These are phyloP conservation scores for Ustilago vetiveriae DNA, from an alignment of 1,284 basidiomycete species.

Conservation along the genomic window DNA sequence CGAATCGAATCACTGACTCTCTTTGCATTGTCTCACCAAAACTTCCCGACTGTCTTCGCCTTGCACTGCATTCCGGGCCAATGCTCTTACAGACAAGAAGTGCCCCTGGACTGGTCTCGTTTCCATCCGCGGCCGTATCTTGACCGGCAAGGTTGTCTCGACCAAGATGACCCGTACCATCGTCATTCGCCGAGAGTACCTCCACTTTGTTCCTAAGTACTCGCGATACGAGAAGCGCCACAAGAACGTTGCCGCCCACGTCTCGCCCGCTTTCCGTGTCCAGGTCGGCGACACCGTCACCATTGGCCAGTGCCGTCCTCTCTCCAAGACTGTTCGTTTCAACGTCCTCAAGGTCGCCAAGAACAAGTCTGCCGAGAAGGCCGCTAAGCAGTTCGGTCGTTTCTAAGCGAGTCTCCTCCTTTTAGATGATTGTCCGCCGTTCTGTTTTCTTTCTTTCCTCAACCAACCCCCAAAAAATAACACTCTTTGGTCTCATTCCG, in stretches of 20 bases:
- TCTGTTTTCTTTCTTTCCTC: neutral
- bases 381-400: conserved; percentile 87
- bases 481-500: conserved; percentile 19
- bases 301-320: conserved; percentile 97
- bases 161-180: conserved; percentile 99
- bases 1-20: conserved; percentile 10
- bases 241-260: conserved; percentile 97
- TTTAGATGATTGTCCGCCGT: neutral
- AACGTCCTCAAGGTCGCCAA: conserved; percentile 87
- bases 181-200: conserved; percentile 96
- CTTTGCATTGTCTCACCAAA: neutral
- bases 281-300: conserved; percentile 86
- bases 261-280: conserved; percentile 95
- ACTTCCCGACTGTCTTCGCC: neutral
- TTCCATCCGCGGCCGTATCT: conserved; percentile 98
- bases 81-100: conserved; percentile 86
- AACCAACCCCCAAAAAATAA: conserved; percentile 9
- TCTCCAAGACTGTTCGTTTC: conserved; percentile 99
- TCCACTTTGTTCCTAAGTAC: conserved; percentile 98
- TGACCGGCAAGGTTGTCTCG: conserved; percentile 95
- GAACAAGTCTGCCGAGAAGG: conserved; percentile 66
- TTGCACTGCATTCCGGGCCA: conserved; percentile 12
- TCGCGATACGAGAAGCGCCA: conserved; percentile 74
- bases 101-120: conserved; percentile 84
- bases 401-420: conserved; percentile 73